Conservation (phyloP, 1,139 yeast genomes). For the Zygosaccharomyces pseudobailii region DNA sequence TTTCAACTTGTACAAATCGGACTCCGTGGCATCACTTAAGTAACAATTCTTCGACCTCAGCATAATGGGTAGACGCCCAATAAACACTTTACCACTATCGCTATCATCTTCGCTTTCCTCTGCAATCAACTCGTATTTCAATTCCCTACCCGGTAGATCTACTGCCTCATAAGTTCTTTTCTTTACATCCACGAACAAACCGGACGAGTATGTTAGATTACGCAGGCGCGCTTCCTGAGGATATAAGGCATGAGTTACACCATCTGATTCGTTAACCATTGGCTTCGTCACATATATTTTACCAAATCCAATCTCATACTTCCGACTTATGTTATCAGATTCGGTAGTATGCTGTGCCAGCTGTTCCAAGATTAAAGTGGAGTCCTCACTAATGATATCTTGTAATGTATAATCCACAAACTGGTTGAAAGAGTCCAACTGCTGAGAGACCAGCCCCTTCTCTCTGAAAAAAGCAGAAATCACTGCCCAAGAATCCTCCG, state of each 20-base stretch:
- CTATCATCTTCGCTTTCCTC: constrained; percentile 46
- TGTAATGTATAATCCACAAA: constrained; percentile 95
- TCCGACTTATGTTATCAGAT: constrained; percentile 79
- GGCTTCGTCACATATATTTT: constrained; percentile 95
- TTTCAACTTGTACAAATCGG: constrained; percentile 88
- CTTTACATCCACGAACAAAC: constrained; percentile 92
- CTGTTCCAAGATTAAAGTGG: constrained; percentile 89
- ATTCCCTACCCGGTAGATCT: constrained; percentile 64
- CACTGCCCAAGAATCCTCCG: constrained; percentile 99
- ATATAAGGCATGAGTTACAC: constrained; percentile 96
- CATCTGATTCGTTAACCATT: constrained; percentile 98
- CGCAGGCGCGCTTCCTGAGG: constrained; percentile 98
- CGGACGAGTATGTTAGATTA: constrained; percentile 92
- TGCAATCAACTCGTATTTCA: constrained; percentile 59
- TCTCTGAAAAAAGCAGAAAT: constrained; percentile 94
- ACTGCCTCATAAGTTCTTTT: constrained; percentile 82
- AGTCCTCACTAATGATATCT: constrained; percentile 94
- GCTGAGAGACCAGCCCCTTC: constrained; percentile 96
- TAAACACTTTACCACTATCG: constrained; percentile 76
- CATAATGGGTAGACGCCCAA: constrained; percentile 98
- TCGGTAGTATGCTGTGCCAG: constrained; percentile 97
- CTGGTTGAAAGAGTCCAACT: constrained; percentile 96
- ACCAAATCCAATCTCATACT: constrained; percentile 94
- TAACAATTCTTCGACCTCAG: constrained; percentile 93
- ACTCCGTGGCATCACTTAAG: constrained; percentile 86